Conservation (phyloP, 768 basidiomycete species). For the Nidula microcarpa region DNA sequence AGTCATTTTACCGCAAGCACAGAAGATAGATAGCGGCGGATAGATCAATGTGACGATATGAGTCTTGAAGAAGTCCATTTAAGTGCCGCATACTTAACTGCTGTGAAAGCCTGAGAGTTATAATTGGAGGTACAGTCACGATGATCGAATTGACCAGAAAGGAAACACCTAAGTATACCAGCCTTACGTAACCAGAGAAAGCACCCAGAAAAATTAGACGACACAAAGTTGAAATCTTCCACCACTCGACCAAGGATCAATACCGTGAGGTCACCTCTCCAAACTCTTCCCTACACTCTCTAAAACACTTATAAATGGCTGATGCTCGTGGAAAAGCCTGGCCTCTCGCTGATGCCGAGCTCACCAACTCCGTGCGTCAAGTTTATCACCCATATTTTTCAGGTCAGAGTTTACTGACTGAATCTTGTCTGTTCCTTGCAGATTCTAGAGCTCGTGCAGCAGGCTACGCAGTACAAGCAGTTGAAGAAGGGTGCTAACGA, state of each 20-base stretch:
- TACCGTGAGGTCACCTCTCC: slow-evolving; percentile 70
- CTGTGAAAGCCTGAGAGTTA: no score
- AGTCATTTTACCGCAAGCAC: slow-evolving; percentile 1
- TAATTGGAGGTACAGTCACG: no score
- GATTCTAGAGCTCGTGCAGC: slow-evolving; percentile 95
- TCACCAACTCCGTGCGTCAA: slow-evolving; percentile 82
- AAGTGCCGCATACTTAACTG: no score
- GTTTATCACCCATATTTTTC: no score
- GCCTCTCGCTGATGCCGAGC: slow-evolving; percentile 79
- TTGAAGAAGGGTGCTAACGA: slow-evolving; percentile 99
- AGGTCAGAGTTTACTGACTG: no score
- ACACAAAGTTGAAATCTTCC: slow-evolving; percentile 4
- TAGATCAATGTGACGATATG: no score
- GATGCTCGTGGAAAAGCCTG: slow-evolving; percentile 79
- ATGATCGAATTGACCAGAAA: no score
- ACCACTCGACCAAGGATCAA: slow-evolving; percentile 81
- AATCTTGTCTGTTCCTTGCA: slow-evolving; percentile 21
- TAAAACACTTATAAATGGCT: slow-evolving; percentile 43
- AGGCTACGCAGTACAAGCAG: slow-evolving; percentile 96
- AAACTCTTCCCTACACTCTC: slow-evolving; percentile 4
- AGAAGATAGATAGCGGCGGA: no score
- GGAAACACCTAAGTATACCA: no score
- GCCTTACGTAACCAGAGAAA: no score
- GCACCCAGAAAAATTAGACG: not conserved
- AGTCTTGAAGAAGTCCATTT: no score